These are phyloP conservation scores for Colletotrichum australisinense DNA, from an alignment of 2,329 filamentous ascomycete species.

Conservation along the genomic window DNA sequence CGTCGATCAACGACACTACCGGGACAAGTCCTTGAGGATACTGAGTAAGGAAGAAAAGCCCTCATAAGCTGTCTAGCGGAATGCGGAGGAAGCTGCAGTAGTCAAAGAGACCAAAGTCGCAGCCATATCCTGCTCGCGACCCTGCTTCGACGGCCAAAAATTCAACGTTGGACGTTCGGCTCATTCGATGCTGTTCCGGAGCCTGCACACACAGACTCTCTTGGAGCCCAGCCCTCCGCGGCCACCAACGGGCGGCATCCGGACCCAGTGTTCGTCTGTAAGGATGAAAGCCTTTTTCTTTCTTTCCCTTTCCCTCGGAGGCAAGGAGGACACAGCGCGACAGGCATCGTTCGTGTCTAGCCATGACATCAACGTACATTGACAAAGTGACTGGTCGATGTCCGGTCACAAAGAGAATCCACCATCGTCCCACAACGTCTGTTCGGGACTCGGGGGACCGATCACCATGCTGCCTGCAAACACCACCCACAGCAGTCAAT, in stretches of 20 bases:
- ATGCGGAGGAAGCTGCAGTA: background rate
- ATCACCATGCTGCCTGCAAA: background rate
- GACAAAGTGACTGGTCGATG: background rate
- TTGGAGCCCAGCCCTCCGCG: slow-evolving; percentile 2
- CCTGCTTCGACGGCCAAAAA: background rate
- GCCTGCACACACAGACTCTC: slow-evolving; percentile 20
- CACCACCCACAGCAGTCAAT: background rate
- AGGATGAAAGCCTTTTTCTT: background rate
- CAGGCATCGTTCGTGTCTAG: background rate
- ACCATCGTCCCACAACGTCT: background rate
- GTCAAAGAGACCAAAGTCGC: background rate
- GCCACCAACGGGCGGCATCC: slow-evolving; percentile 3
- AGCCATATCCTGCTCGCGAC: background rate
- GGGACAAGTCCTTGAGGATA: background rate
- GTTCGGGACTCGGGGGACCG: background rate
- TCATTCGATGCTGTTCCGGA: background rate
- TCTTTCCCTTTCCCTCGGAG: background rate
- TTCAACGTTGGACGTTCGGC: background rate
- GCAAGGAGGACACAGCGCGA: background rate
- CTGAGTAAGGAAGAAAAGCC: background rate
- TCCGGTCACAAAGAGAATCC: background rate
- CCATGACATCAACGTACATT: background rate
- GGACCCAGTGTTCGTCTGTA: slow-evolving; percentile 29
- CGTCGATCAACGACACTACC: background rate
- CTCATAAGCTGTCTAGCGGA: background rate